These are phyloP conservation scores for Naematelia aurantialba DNA, from an alignment of 768 basidiomycete species.

Conservation along the genomic window DNA sequence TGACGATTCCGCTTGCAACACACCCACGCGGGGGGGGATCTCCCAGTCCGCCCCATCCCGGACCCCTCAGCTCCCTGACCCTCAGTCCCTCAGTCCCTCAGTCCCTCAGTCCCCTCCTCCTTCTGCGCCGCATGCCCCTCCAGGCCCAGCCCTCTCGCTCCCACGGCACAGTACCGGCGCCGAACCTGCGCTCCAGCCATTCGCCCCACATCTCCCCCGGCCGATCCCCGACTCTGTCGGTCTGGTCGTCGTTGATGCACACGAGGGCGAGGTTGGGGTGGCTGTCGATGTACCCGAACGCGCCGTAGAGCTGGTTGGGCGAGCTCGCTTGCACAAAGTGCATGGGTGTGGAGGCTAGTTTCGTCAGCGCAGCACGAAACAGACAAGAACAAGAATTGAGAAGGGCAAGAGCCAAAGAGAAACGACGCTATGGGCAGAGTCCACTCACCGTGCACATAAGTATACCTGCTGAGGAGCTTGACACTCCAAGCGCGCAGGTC, in stretches of 20 bases:
- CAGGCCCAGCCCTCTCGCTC: neutral
- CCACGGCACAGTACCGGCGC: slow-evolving; percentile 15
- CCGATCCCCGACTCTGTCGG: slow-evolving; percentile 11
- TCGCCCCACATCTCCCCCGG: slow-evolving; percentile 14
- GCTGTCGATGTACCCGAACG: slow-evolving; percentile 17
- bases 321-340: slow-evolving; percentile 30
- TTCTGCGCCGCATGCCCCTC: neutral
- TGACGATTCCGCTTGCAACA: too few relatives aligned
- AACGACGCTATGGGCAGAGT: too few relatives aligned
- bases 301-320: slow-evolving; percentile 10
- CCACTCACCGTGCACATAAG: slow-evolving; percentile 41
- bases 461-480: slow-evolving; percentile 42
- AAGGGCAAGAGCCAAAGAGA: neutral
- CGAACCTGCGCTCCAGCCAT: slow-evolving; percentile 37
- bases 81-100: neutral
- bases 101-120: neutral
- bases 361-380: too few relatives aligned
- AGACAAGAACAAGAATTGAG: too few relatives aligned
- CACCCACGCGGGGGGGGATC: too few relatives aligned
- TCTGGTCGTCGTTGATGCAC: slow-evolving; percentile 46
- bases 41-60: too few relatives aligned
- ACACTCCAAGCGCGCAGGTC: slow-evolving; percentile 39
- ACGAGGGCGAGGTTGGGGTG: slow-evolving; percentile 25
- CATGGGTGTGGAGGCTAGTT: slow-evolving; percentile 26
- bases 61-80: neutral